A percentile compares a stretch with the other conserved stretches of the same genome.
These are phyloP conservation scores for Pythium apleroticum DNA, from an alignment of 352 stramenopile genomes.

Conservation along the genomic window DNA sequence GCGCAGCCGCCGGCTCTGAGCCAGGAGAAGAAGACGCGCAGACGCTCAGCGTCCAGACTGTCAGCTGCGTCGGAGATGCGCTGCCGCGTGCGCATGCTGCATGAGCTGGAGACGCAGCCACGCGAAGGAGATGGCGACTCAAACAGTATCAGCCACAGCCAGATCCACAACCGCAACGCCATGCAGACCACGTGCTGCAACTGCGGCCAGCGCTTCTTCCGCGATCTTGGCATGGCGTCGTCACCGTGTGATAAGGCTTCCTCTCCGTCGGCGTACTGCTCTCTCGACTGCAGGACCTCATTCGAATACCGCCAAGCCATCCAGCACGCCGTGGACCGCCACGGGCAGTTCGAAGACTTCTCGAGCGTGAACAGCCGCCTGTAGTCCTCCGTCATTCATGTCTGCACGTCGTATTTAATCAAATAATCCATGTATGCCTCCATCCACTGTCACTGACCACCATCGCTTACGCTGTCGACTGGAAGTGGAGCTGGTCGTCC, in stretches of 20 bases:
- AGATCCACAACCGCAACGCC: conserved; percentile 1
- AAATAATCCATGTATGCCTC: not conserved
- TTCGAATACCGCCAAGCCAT: conserved; percentile 50
- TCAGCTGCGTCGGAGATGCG: conserved; percentile 19
- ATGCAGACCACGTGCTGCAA: conserved; percentile 51
- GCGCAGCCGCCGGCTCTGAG: not conserved
- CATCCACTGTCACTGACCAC: not conserved
- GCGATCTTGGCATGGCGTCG: conserved; percentile 6
- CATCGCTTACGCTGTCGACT: conserved; percentile 32
- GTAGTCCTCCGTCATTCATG: not conserved
- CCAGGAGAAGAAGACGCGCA: conserved; percentile 1
- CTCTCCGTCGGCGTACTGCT: conserved; percentile 38
- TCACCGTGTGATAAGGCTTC: not conserved
- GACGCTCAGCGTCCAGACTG: conserved; percentile 8
- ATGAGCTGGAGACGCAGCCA: conserved; percentile 22
- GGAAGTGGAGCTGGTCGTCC: conserved; percentile 62
- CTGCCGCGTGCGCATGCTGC: conserved; percentile 21
- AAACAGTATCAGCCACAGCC: not conserved
- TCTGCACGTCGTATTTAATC: conserved; percentile 6
- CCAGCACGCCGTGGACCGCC: conserved; percentile 39
- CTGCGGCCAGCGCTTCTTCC: conserved; percentile 53
- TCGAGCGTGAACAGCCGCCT: not conserved
- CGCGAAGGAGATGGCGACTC: not conserved
- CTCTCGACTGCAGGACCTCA: conserved; percentile 63
- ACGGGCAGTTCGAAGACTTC: conserved; percentile 8